Evolutionary conservation across 495 filamentous ascomycete genomes (phyloP), one percentile per base, ranked within the genome.

Genomic region (Penicilliopsis zonata): DNA sequence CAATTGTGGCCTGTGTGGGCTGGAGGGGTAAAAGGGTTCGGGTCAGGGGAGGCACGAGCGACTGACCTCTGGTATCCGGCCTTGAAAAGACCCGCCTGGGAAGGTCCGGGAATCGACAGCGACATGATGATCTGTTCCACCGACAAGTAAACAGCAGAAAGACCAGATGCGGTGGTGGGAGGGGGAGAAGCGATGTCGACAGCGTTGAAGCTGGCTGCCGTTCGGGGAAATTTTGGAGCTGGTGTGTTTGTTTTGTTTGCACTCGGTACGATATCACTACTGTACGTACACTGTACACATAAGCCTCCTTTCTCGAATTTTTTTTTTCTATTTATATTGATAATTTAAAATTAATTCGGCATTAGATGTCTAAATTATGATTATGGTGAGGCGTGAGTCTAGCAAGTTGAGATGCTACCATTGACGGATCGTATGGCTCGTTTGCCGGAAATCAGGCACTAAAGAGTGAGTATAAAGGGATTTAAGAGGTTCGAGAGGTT

Each of bases 21-120:
- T 12, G 25, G 25, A 13, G 19, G 9, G 23, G 16, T 44, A 33
- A 40, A 9, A 19, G 26, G 32, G 25, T 24, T 16, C 9, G 15
- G 17, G 18, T 14, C 37, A 36, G 21, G 13, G 16, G 34, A n/a
- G n/a, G n/a, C n/a, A n/a, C n/a, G 40, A 37, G 32, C 15, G 24
- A 52, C 72, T 51, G 73, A 96, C 90, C 78, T 92, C 55, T 94
- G 84, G 58, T 99, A 99, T 42, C 90, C 90, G 53, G 76, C 67
- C 63, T 96, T 96, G 73, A 99, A 99, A 14, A 99, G 74, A 51
- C 81, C 80, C 46, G 78, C 75, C 53, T 93, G 90, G 31, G 92
- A 90, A 43, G 90, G 92, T 51, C 69, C 79, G 28, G 90, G 90
- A 44, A 96, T 85, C 52, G 87, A 80, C 48, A 98, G 74, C 50